Evolutionary conservation across 345 rosid genomes (phyloP).

Genomic region (Stellera chamaejasme): DNA sequence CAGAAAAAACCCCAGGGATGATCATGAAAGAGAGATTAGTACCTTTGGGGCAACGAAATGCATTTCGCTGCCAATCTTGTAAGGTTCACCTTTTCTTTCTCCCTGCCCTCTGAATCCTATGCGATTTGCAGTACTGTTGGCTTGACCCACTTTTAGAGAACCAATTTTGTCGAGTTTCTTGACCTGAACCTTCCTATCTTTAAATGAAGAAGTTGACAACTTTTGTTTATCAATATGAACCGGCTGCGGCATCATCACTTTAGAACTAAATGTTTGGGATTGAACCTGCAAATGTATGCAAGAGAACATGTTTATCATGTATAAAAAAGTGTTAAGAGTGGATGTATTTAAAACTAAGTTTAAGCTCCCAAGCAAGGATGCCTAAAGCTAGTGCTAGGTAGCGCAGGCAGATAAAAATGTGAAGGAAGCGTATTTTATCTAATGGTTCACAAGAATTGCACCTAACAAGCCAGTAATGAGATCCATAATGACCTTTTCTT

Average conservation of each 20-base stretch:
- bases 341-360: conserved; percentile 2
- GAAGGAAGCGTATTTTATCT: background rate
- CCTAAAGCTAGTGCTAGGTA: background rate
- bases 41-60: conserved; percentile 32
- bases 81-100: conserved; percentile 14
- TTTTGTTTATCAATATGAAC: conserved; percentile 20
- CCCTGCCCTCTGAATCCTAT: conserved; percentile 14
- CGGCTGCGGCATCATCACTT: conserved; percentile 16
- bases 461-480: too few relatives aligned
- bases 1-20: too few relatives aligned
- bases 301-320: conserved; percentile 3
- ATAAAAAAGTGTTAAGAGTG: background rate
- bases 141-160: conserved; percentile 36
- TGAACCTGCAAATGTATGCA: conserved; percentile 24
- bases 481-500: too few relatives aligned
- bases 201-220: conserved; percentile 8
- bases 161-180: conserved; percentile 11
- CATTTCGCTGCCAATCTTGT: conserved; percentile 13
- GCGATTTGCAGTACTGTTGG: conserved; percentile 16
- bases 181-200: conserved; percentile 12
- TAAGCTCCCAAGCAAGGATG: too few relatives aligned
- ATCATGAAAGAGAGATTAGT: background rate
- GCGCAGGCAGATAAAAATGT: background rate
- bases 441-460: too few relatives aligned
- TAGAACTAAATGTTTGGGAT: conserved; percentile 14